These are phyloP conservation scores for Sugiyamaella novakii DNA, from an alignment of 1,139 yeast species.

Conservation along the genomic window DNA sequence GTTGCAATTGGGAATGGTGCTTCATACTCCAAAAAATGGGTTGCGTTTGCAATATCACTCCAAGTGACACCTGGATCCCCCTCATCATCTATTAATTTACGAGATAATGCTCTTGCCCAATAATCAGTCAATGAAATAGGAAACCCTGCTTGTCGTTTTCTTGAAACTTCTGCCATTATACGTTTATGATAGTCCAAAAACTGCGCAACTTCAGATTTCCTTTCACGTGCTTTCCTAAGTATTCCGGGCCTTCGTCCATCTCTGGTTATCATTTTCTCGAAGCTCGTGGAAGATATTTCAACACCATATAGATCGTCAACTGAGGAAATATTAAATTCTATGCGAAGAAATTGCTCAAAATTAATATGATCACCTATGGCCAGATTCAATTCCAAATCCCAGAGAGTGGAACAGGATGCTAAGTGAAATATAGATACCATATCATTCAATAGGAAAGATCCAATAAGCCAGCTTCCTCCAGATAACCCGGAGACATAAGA, in stretches of 20 bases:
- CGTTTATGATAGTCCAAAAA: constrained; percentile 49
- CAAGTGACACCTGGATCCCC: constrained; percentile 67
- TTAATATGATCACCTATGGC: constrained; percentile 33
- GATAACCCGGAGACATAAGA: constrained; percentile 76
- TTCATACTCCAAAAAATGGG: constrained; percentile 54
- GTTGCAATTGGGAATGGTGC: constrained; percentile 87
- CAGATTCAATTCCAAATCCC: constrained; percentile 60
- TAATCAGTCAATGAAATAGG: constrained; percentile 71
- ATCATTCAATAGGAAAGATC: constrained; percentile 73
- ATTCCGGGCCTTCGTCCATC: constrained; percentile 60
- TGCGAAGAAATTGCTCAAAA: constrained; percentile 66
- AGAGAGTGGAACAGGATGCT: constrained; percentile 51
- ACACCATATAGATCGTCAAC: background rate
- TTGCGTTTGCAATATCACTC: constrained; percentile 58
- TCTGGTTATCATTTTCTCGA: constrained; percentile 59
- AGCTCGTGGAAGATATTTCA: background rate
- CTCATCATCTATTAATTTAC: constrained; percentile 61
- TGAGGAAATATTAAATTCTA: constrained; percentile 8
- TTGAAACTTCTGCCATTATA: constrained; percentile 49
- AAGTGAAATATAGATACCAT: constrained; percentile 36
- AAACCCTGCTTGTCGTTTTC: constrained; percentile 68
- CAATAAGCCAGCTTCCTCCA: constrained; percentile 85
- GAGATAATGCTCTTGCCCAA: constrained; percentile 84
- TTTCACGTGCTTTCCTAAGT: constrained; percentile 55
- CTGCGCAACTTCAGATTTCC: constrained; percentile 38